Evolutionary conservation across 2,329 filamentous ascomycete species (phyloP), one percentile per base, ranked within the genome.

Genomic region (Colletotrichum eremochloae): DNA sequence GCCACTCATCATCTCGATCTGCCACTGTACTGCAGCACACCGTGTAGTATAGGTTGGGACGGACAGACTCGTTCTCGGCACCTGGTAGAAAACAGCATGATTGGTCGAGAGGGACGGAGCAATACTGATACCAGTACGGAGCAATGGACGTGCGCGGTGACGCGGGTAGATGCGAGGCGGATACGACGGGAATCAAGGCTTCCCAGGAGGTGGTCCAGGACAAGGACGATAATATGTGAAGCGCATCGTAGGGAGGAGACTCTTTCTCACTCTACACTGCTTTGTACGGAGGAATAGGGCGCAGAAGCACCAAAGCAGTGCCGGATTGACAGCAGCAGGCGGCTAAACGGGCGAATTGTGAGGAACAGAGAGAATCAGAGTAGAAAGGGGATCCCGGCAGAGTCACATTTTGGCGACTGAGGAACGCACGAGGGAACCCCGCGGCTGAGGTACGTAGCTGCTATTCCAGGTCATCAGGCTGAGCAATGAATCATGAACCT

Each of bases 401-500:
- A 29, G 24, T 40, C 42, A 52, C 38, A 46, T 40, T 50, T n/a
- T 14, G 62, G 38, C 42, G 31, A n/a, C 2, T 0, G 9, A 46
- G 18, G 12, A 57, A 40, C 7, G n/a, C 24, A 36, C 24, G 24
- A 52, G 48, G 52, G 31, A 15, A 15, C 31, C 7, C 2, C 1
- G 20, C 8, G 3, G 53, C 8, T 44, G 15, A 18, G 42, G 6
- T 18, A 44, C 42, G 42, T 44, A 38, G 6, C 11, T 9, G 6
- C 36, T 9, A 9, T 9, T 9, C 36, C 36, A 11, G 6, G 36
- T 38, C 8, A 2, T 11, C 8, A 8, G 52, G 20, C 2, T 44
- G 29, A 36, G 64, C 46, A 64, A 69, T 72, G 69, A 72, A 55
- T 69, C 69, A 69, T 69, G 60, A 31, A 38, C 64, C 68, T 24